Conservation (phyloP, 805 yeast genomes). For the Torulaspora quercuum region DNA sequence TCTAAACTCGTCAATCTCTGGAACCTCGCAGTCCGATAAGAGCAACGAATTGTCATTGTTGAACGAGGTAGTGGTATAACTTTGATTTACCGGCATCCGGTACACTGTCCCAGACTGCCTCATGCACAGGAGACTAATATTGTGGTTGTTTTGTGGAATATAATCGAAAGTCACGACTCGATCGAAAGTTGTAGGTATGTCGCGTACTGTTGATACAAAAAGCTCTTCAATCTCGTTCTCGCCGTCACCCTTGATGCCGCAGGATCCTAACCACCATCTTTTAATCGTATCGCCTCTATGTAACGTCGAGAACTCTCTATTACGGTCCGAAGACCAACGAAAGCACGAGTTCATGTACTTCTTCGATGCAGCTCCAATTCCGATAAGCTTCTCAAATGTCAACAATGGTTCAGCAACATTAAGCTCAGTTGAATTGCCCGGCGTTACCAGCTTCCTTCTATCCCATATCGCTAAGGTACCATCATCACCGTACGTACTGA, state of each 20-base stretch:
- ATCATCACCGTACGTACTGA: slow-evolving; percentile 76
- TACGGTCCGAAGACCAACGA: slow-evolving; percentile 60
- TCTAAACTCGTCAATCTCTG: slow-evolving; percentile 29
- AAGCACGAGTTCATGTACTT: slow-evolving; percentile 62
- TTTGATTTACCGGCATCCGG: slow-evolving; percentile 68
- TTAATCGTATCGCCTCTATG: slow-evolving; percentile 75
- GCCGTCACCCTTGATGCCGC: slow-evolving; percentile 36
- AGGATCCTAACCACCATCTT: slow-evolving; percentile 72
- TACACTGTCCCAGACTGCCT: slow-evolving; percentile 87
- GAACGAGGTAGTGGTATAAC: slow-evolving; percentile 59
- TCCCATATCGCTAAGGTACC: slow-evolving; percentile 85
- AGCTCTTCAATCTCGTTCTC: slow-evolving; percentile 48
- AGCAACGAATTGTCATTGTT: slow-evolving; percentile 66
- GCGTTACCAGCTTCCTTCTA: slow-evolving; percentile 52
- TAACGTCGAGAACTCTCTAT: slow-evolving; percentile 73
- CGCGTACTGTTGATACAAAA: slow-evolving; percentile 73
- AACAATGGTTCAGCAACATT: slow-evolving; percentile 53
- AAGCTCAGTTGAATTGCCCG: slow-evolving; percentile 23
- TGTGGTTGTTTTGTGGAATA: slow-evolving; percentile 53
- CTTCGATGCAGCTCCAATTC: slow-evolving; percentile 53
- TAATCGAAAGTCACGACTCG: slow-evolving; percentile 85
- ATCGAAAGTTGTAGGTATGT: slow-evolving; percentile 70
- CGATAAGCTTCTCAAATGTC: slow-evolving; percentile 57
- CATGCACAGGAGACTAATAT: slow-evolving; percentile 75
- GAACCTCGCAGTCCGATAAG: slow-evolving; percentile 43